Evolutionary conservation across 1,284 basidiomycete genomes (phyloP).

Genomic region (Pseudozyma sp.): DNA sequence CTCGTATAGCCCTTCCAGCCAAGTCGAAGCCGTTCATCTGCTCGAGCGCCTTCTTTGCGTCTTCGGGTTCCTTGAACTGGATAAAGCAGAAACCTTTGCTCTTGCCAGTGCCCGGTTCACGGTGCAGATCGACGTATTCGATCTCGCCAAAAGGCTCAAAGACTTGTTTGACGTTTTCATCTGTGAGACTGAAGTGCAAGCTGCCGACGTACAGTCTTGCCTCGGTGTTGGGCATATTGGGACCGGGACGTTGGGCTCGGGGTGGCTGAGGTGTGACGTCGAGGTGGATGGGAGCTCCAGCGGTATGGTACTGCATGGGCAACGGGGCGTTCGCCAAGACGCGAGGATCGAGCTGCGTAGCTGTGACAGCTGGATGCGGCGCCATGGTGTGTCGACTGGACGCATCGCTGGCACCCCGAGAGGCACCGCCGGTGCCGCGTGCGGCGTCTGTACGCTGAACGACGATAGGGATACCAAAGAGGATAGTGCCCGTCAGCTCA

Average conservation of each 20-base stretch:
- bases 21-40: constrained; percentile 99
- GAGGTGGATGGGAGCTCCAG: constrained; percentile 47
- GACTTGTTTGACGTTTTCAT: constrained; percentile 95
- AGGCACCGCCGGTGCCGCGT: constrained; percentile 77
- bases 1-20: constrained; percentile 80
- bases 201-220: constrained; percentile 94
- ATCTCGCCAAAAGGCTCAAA: constrained; percentile 98
- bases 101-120: constrained; percentile 86
- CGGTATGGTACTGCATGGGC: constrained; percentile 46
- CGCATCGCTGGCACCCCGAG: constrained; percentile 17
- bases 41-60: constrained; percentile 94
- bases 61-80: constrained; percentile 86
- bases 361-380: constrained; percentile 24
- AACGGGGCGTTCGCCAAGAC: constrained; percentile 35
- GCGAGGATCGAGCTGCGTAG: constrained; percentile 28
- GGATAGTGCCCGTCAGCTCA: constrained; percentile 87
- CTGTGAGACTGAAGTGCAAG: constrained; percentile 93
- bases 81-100: constrained; percentile 99
- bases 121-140: constrained; percentile 97
- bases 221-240: constrained; percentile 71
- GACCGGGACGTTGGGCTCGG: constrained; percentile 21
- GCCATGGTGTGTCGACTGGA: constrained; percentile 22
- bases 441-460: constrained; percentile 97
- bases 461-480: constrained; percentile 97
- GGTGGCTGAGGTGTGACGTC: constrained; percentile 16